These are phyloP conservation scores for Bocquillonia castaneifolia DNA, from an alignment of 441 rosid genomes.

Conservation along the genomic window DNA sequence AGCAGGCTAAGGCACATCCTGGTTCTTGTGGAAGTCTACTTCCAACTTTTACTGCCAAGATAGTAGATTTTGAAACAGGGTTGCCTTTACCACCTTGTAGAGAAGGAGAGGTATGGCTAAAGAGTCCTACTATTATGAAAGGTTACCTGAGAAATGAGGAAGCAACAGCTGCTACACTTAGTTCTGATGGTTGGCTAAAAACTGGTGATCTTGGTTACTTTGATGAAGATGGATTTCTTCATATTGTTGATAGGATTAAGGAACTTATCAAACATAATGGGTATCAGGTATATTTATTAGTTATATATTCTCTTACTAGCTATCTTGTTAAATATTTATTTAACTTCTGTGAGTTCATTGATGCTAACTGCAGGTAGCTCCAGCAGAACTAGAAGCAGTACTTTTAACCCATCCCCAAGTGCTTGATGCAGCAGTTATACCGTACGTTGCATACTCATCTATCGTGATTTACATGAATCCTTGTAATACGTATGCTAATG, in stretches of 20 bases:
- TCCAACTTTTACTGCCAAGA: slow-evolving; percentile 41
- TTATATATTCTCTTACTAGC: background rate
- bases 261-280: slow-evolving; percentile 73
- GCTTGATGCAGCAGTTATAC: slow-evolving; percentile 61
- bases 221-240: slow-evolving; percentile 52
- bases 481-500: background rate
- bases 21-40: slow-evolving; percentile 44
- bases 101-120: slow-evolving; percentile 54
- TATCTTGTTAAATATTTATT: background rate
- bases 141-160: slow-evolving; percentile 47
- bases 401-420: slow-evolving; percentile 49
- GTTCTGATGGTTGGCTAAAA: slow-evolving; percentile 52
- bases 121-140: slow-evolving; percentile 47
- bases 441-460: slow-evolving; percentile 31
- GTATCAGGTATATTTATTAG: slow-evolving; percentile 40
- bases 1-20: slow-evolving; percentile 36
- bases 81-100: slow-evolving; percentile 32
- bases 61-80: slow-evolving; percentile 46
- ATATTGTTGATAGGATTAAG: slow-evolving; percentile 56
- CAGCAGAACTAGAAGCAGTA: slow-evolving; percentile 63
- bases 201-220: slow-evolving; percentile 65
- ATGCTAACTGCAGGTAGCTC: slow-evolving; percentile 48
- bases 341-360: no score
- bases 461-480: background rate
- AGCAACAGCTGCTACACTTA: slow-evolving; percentile 43